Evolutionary conservation across 768 basidiomycete genomes (phyloP).

Genomic region (Rhodotorula diobovata): DNA sequence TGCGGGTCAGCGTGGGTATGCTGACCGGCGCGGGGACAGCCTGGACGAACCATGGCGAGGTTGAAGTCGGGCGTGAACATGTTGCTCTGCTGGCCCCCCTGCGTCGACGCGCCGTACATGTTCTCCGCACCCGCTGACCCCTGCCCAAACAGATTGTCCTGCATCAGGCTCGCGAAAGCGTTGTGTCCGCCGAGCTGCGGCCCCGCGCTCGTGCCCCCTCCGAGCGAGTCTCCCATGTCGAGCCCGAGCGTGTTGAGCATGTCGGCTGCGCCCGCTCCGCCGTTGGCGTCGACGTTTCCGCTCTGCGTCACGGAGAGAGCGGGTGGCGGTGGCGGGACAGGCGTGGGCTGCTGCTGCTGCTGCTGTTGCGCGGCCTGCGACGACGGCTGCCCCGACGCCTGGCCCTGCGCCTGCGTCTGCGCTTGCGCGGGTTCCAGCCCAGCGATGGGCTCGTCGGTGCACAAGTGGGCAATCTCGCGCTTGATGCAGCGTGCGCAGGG

Average conservation of each 20-base stretch:
- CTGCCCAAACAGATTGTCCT: neutral
- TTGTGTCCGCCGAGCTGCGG: neutral
- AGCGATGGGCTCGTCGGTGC: constrained; percentile 68
- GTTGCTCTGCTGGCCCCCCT: neutral
- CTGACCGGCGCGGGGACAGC: neutral
- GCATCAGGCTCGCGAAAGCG: neutral
- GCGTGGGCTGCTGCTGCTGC: neutral
- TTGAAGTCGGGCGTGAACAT: constrained; percentile 30
- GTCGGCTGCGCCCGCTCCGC: neutral
- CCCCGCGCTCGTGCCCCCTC: neutral
- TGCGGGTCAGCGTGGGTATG: constrained; percentile 56
- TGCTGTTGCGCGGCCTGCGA: neutral
- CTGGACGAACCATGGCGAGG: constrained; percentile 35
- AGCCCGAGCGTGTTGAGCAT: constrained; percentile 32
- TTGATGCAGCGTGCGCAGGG: constrained; percentile 63
- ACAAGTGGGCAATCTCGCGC: constrained; percentile 90
- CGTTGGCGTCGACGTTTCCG: neutral
- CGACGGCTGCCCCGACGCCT: neutral
- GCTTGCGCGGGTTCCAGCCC: neutral
- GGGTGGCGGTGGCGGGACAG: neutral
- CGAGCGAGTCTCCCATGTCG: constrained; percentile 12
- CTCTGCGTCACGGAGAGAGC: neutral
- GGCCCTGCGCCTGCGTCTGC: neutral
- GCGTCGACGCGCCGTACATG: neutral
- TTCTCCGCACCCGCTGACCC: neutral